Base-by-base conservation (phyloP, 177 flowering plant genomes). In the Vitis hybrid region DNA sequence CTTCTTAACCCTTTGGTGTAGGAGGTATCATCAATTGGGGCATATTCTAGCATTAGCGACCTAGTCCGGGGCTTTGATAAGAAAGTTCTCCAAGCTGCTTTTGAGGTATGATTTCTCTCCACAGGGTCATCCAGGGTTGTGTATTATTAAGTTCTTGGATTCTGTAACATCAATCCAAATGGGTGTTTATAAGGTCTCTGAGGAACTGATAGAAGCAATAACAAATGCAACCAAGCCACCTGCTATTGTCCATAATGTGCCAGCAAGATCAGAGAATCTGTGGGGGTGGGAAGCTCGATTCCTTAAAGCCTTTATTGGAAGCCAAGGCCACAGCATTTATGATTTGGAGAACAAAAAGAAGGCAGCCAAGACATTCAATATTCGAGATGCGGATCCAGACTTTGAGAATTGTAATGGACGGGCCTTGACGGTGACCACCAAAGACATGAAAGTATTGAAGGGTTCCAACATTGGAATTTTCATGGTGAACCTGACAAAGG, bases 401-500 rank as follows among this genome's bases (percentile, higher is more conserved):
- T 75, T 93, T 56, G 46, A 88, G 67, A 93, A 90, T 55, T 83
- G 85, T 69, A 78, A 91, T 64, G 99, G 98, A 0, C 84, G 97
- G 93, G 93, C 92, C 79, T n/a, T 75, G 17, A 77, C 87, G 1
- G 91, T 90, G 66, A 82, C 75, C 50, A 65, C 30, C 30, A 79
- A 81, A 48, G 70, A 85, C 19, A 59, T 79, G 67, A 55, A 66
- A 0, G 74, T 77, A 15, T 62, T 93, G 40, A 79, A 73, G 65
- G 85, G 80, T 6, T 82, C 92, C 10, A 57, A 80, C 6, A 70
- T 88, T 55, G 92, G 98, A 2, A 60, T 88, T 6, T 86, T 90
- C 82, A 79, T 87, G 86, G 99, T 93, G 55, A 93, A 90, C 70
- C 70, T 95, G 69, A 91, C 89, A 35, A 84, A 75, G 87, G 98